phyloP scores from a whole-genome alignment of 2,329 filamentous ascomycete species.

The Cladosporium colombiae region DNA sequence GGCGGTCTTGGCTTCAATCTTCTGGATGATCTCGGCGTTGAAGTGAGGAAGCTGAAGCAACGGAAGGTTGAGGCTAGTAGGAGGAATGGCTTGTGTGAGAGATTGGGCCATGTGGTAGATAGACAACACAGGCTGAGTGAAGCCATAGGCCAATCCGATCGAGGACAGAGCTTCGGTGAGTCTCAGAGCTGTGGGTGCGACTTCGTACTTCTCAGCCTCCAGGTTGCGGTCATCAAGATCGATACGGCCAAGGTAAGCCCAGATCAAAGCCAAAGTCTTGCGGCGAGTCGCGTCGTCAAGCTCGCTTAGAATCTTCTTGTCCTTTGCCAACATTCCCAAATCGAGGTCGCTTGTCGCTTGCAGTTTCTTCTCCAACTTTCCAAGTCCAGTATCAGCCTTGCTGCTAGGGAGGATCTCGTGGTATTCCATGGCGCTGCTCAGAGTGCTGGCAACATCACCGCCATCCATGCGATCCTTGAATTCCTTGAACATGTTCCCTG shows the following conservation, averaged over 20 bases:
- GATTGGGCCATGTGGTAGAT: conserved; percentile 82
- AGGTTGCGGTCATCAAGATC: conserved; percentile 77
- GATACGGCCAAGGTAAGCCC: conserved; percentile 90
- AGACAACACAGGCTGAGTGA: conserved; percentile 76
- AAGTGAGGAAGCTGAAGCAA: conserved; percentile 91
- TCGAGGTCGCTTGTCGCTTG: conserved; percentile 55
- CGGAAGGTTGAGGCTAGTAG: conserved; percentile 60
- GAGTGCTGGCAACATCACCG: conserved; percentile 73
- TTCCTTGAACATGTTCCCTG: conserved; percentile 90
- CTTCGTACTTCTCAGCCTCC: conserved; percentile 83
- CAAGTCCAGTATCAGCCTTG: conserved; percentile 76
- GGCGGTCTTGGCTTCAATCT: conserved; percentile 65
- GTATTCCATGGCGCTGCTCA: conserved; percentile 87
- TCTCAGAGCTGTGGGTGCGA: conserved; percentile 80
- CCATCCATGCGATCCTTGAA: conserved; percentile 83
- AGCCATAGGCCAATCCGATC: conserved; percentile 84
- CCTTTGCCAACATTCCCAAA: conserved; percentile 66
- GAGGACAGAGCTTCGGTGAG: conserved; percentile 85
- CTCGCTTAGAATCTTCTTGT: conserved; percentile 74
- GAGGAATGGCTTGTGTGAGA: conserved; percentile 86
- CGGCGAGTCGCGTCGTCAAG: conserved; percentile 77
- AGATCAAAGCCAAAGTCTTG: conserved; percentile 85
- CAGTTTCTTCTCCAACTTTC: conserved; percentile 80
- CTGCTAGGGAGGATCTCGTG: conserved; percentile 73
- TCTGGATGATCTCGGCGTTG: conserved; percentile 62